A percentile compares a stretch with the other conserved stretches of the same genome.
Conservation (phyloP, 345 rosid species). For the Citrus mangshanensis region DNA sequence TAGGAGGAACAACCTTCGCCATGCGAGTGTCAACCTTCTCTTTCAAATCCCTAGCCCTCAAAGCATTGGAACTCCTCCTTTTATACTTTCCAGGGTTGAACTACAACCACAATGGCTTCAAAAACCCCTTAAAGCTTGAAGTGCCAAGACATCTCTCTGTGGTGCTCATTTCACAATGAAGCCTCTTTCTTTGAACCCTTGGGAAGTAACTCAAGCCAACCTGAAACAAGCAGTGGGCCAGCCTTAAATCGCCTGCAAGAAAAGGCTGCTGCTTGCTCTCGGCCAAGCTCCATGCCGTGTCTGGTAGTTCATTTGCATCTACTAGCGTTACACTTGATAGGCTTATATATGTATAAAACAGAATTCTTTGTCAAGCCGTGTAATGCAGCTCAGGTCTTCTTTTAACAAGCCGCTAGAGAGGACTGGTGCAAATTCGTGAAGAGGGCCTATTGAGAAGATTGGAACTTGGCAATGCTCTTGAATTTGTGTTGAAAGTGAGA, state of each 20-base stretch:
- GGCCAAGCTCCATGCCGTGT: constrained; percentile 37
- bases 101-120: constrained; percentile 9
- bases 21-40: not conserved
- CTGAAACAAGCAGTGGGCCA: constrained; percentile 15
- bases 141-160: not conserved
- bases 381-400: constrained; percentile 30
- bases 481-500: constrained; percentile 6
- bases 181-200: constrained; percentile 14
- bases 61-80: constrained; percentile 7
- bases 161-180: constrained; percentile 12
- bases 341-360: constrained; percentile 26
- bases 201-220: constrained; percentile 10
- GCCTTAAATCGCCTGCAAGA: constrained; percentile 37
- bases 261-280: constrained; percentile 32
- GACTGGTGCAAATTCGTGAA: constrained; percentile 10
- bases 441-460: constrained; percentile 27
- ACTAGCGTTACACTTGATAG: constrained; percentile 27
- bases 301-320: constrained; percentile 14
- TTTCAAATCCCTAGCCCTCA: not conserved
- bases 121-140: not conserved
- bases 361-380: constrained; percentile 35
- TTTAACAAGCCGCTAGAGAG: constrained; percentile 10
- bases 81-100: not conserved
- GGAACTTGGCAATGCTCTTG: constrained; percentile 11
- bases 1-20: too few species aligned